Evolutionary conservation across 345 rosid genomes (phyloP).

Genomic region (Sisymbrium irio): DNA sequence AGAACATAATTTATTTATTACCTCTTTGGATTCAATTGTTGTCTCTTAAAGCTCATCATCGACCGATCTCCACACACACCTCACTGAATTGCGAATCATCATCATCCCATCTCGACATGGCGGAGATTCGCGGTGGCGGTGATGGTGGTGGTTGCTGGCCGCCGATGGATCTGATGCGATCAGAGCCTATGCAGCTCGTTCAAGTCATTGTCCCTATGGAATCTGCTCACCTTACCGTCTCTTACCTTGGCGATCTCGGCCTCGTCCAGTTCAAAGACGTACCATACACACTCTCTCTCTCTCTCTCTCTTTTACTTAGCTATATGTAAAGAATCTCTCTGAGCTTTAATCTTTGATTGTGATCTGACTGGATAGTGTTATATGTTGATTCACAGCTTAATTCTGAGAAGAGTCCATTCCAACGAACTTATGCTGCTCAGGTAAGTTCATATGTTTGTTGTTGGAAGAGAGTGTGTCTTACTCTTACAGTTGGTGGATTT

Average conservation of each 20-base stretch:
- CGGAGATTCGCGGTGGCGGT: constrained; percentile 42
- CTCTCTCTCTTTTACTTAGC: not conserved
- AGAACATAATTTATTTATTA: not conserved
- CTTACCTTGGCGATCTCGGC: constrained; percentile 90
- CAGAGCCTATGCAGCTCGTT: constrained; percentile 92
- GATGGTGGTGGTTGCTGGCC: constrained; percentile 78
- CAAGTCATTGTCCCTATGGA: constrained; percentile 92
- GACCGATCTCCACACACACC: not conserved
- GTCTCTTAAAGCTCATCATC: not conserved
- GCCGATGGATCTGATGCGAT: constrained; percentile 93
- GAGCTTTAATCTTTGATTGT: not conserved
- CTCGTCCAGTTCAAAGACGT: constrained; percentile 96
- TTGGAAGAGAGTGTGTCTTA: not conserved
- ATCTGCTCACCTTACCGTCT: constrained; percentile 82
- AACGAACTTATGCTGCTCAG: constrained; percentile 95
- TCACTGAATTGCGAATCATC: constrained; percentile 12
- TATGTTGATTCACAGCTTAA: constrained; percentile 63
- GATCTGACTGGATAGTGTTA: not conserved
- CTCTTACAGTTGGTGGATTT: constrained; percentile 10
- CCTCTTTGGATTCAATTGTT: not conserved
- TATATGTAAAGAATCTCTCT: not conserved
- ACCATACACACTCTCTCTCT: constrained; percentile 12
- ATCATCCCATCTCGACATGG: constrained; percentile 38
- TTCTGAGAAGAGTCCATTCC: constrained; percentile 89
- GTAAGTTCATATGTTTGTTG: constrained; percentile 31